A percentile compares a stretch with the other conserved stretches of the same genome.
Evolutionary conservation across 225 moss, liverwort and hornwort species (phyloP).

Genomic region (Bryoerythrophyllum caledonicum): DNA sequence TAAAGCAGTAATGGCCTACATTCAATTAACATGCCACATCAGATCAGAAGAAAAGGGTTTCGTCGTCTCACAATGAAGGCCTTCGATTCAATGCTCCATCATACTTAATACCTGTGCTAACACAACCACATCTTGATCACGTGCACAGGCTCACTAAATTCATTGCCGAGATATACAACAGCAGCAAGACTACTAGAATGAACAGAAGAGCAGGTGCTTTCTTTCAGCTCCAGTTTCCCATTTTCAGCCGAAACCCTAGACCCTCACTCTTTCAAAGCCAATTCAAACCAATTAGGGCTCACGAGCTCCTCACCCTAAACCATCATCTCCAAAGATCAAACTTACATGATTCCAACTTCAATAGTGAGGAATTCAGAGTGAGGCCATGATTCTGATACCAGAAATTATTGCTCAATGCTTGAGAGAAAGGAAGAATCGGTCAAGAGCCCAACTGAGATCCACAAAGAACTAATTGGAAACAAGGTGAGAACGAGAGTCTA

Average conservation of each 20-base stretch:
- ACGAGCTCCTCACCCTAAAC: not conserved
- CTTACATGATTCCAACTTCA: not conserved
- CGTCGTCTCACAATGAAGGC: not conserved
- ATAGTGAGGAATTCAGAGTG: not conserved
- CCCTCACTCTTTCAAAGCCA: not conserved
- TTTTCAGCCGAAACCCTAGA: not conserved
- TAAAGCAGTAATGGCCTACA: conserved; percentile 65
- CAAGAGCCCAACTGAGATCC: conserved; percentile 4
- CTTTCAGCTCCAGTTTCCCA: not conserved
- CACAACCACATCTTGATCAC: no score
- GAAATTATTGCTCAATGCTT: not conserved
- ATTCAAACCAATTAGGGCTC: conserved; percentile 12
- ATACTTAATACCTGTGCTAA: no score
- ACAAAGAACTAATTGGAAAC: no score
- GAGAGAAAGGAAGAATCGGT: not conserved
- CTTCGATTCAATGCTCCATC: not conserved
- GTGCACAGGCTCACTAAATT: no score
- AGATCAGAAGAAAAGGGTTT: conserved; percentile 6
- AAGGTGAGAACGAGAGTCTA: conserved; percentile 14
- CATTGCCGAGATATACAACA: no score
- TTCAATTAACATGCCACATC: conserved; percentile 9
- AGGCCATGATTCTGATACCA: not conserved
- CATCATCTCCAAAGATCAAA: not conserved
- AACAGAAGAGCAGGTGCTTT: no score
- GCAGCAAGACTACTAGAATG: no score